Evolutionary conservation across 805 yeast species (phyloP).

Genomic region (Metschnikowia gruessii): DNA sequence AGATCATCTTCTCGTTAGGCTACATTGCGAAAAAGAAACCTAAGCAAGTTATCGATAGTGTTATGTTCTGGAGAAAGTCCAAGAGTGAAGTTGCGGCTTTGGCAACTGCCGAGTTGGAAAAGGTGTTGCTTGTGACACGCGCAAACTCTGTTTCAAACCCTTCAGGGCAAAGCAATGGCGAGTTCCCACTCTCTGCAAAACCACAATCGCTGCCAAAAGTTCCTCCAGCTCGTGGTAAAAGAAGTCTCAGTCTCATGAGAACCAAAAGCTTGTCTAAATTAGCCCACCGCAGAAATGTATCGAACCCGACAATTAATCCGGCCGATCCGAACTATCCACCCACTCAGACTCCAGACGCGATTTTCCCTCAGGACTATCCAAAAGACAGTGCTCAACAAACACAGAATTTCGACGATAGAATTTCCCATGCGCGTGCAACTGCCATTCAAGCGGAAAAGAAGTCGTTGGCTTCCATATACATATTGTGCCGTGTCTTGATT

Average conservation of each 20-base stretch:
- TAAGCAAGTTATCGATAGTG: constrained; percentile 93
- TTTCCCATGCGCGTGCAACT: constrained; percentile 50
- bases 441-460: constrained; percentile 85
- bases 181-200: background rate
- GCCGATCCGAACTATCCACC: constrained; percentile 17
- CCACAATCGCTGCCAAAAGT: constrained; percentile 5
- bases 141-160: background rate
- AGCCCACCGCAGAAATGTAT: constrained; percentile 49
- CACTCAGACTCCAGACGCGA: background rate
- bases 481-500: constrained; percentile 85
- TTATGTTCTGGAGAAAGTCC: constrained; percentile 96
- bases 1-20: constrained; percentile 81
- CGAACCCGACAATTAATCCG: constrained; percentile 32
- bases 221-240: constrained; percentile 25
- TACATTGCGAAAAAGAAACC: constrained; percentile 88
- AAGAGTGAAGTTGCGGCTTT: constrained; percentile 77
- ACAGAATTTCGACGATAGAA: constrained; percentile 30
- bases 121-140: constrained; percentile 29
- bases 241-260: constrained; percentile 41
- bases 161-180: background rate
- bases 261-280: constrained; percentile 37
- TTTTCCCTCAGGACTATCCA: background rate
- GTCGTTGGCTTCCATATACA: constrained; percentile 80
- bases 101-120: constrained; percentile 43
- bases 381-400: constrained; percentile 6